Conservation (phyloP, 192 early-diverging fungal genomes). For the Mortierella hygrophila region DNA sequence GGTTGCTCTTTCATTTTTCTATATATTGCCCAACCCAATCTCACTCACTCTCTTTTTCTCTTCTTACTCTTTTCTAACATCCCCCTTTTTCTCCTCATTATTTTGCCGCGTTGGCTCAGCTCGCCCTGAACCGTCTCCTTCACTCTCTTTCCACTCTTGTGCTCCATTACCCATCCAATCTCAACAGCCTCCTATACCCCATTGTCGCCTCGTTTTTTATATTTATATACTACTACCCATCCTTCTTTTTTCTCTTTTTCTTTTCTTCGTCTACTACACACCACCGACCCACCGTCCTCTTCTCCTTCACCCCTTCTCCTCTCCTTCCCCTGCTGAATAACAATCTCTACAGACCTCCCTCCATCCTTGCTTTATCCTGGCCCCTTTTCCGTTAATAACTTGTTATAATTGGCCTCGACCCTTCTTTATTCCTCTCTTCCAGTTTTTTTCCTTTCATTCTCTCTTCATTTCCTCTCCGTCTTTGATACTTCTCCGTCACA, state of each 20-base stretch:
- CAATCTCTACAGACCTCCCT: background rate
- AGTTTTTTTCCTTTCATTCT: background rate
- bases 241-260: background rate
- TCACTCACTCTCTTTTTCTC: background rate
- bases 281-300: background rate
- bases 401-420: background rate
- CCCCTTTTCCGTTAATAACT: slow-evolving; percentile 8
- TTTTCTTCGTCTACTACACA: background rate
- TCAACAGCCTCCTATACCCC: slow-evolving; percentile 7
- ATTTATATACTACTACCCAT: background rate
- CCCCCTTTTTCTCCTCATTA: background rate
- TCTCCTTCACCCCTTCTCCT: background rate
- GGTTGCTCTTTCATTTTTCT: background rate
- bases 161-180: background rate
- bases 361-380: background rate
- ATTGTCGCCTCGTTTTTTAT: slow-evolving; percentile 8
- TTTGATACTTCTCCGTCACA: background rate
- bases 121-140: background rate
- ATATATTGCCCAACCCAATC: background rate
- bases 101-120: slow-evolving; percentile 8
- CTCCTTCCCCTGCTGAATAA: background rate
- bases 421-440: background rate
- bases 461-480: background rate
- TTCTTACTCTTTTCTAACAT: background rate
- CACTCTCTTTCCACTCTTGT: background rate